Percentiles rank a stretch among this genome's conserved stretches.
phyloP scores from a whole-genome alignment of 2,329 filamentous ascomycete species.

The Fusarium pseudoanthophilum region DNA sequence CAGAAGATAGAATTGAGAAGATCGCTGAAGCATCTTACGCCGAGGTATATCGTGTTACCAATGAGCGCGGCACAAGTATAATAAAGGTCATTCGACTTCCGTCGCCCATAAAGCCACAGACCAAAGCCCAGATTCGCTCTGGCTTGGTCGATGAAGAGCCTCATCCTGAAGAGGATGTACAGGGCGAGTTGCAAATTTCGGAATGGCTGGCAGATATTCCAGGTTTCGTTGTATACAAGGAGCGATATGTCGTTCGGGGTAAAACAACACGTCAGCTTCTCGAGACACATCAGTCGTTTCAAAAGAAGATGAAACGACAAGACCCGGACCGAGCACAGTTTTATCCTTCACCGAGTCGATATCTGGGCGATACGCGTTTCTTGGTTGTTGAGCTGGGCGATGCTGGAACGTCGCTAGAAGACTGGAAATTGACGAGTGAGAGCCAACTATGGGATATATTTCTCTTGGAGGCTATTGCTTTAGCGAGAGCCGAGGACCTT shows the following conservation, averaged over 20 bases:
- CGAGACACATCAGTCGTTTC: slow-evolving; percentile 69
- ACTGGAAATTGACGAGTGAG: slow-evolving; percentile 60
- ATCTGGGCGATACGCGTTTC: slow-evolving; percentile 67
- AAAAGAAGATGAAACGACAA: slow-evolving; percentile 63
- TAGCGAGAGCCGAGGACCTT: slow-evolving; percentile 68
- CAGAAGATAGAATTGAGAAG: slow-evolving; percentile 65
- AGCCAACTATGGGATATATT: slow-evolving; percentile 73
- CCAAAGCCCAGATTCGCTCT: slow-evolving; percentile 64
- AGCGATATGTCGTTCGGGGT: slow-evolving; percentile 69
- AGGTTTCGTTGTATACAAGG: slow-evolving; percentile 74
- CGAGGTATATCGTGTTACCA: slow-evolving; percentile 72
- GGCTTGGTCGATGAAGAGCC: slow-evolving; percentile 69
- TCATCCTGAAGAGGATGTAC: slow-evolving; percentile 63
- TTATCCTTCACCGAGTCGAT: slow-evolving; percentile 70
- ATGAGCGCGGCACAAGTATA: slow-evolving; percentile 69
- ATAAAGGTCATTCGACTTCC: slow-evolving; percentile 72
- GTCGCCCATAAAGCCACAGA: slow-evolving; percentile 67
- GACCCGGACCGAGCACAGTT: slow-evolving; percentile 68
- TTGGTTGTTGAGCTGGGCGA: slow-evolving; percentile 72
- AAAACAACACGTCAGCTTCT: slow-evolving; percentile 64
- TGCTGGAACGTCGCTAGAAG: slow-evolving; percentile 69
- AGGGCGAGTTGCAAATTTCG: slow-evolving; percentile 70
- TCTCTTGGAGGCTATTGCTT: slow-evolving; percentile 67
- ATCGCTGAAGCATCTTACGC: slow-evolving; percentile 75
- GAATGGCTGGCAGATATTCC: slow-evolving; percentile 72